Evolutionary conservation across 148 eudicot species (phyloP), one percentile per base, ranked within the genome.

Genomic region (Fagopyrum esculentum): DNA sequence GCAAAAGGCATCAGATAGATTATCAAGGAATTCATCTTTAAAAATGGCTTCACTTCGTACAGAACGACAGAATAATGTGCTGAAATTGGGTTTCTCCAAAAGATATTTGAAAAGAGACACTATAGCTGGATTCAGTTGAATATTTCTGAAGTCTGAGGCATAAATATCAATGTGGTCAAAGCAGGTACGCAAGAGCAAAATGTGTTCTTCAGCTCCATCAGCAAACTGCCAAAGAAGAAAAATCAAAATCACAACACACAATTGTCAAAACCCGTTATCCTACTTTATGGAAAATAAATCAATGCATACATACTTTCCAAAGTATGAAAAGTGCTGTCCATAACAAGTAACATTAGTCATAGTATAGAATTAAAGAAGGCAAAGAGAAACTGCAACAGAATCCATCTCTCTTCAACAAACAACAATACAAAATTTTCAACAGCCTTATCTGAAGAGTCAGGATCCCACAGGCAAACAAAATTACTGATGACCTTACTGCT

Each of bases 21-120:
- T 86, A 72, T 81, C 91, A 79, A 95, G 85, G 80, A 89, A 83
- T 69, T 91, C 93, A 68, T 92, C 99, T 81, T 77, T 82, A 75
- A 22, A 22, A 22, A 89, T 69, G 7, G 83, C 73, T 26, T 69
- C 55, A 73, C 76, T 77, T 84, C 83, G 84, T 35, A 95, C 75
- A 76, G 94, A 87, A 82, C 84, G 87, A 59, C 85, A 81, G 17
- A 95, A 81, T 54, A 92, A 86, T 29, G 96, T 82, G 78, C 90
- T 86, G 84, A 90, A 90, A 82, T 92, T 89, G 1, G 94, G 97
- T 75, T 85, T 86, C 68, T 83, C 85, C 86, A 95, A 73, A 69
- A 92, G 70, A 68, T 78, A 84, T 80, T 80, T 92, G 73, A 90
- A 89, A 74, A 95, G 54, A 52, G 89, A 89, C 69, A 84, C 82